Conservation (phyloP, 1,284 basidiomycete species). For the Garcileccinum viscosum region DNA sequence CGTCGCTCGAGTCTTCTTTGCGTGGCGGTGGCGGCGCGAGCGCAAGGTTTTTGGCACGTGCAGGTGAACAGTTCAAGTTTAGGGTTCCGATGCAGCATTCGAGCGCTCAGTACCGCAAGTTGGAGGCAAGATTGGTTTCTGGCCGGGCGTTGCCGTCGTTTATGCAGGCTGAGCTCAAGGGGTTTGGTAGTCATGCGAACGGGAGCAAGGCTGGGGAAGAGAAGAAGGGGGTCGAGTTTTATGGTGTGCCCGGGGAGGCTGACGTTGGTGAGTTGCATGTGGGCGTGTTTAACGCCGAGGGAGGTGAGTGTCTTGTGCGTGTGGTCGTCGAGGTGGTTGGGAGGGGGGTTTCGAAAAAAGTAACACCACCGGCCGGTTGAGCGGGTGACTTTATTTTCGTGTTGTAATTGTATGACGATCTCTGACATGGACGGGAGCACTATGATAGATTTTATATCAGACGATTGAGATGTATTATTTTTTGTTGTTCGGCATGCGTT, state of each 20-base stretch:
- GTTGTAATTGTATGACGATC: constrained; percentile 22
- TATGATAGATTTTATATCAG: constrained; percentile 15
- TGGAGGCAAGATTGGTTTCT: constrained; percentile 57
- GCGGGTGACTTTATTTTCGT: constrained; percentile 24
- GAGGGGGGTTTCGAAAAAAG: constrained; percentile 42
- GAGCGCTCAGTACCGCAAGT: constrained; percentile 35
- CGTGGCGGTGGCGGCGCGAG: constrained; percentile 35
- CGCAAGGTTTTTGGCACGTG: constrained; percentile 55
- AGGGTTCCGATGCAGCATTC: constrained; percentile 48
- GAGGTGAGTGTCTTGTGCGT: constrained; percentile 57
- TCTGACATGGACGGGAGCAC: constrained; percentile 12
- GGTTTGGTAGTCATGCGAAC: constrained; percentile 23
- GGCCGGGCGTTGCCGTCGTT: constrained; percentile 64
- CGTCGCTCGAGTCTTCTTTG: constrained; percentile 65
- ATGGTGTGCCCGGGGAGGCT: constrained; percentile 55
- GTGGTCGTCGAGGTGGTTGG: constrained; percentile 66
- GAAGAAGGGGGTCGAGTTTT: constrained; percentile 60
- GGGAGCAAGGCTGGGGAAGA: constrained; percentile 32
- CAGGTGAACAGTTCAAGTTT: constrained; percentile 68
- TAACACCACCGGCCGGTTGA: constrained; percentile 34
- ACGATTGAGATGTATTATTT: constrained; percentile 13
- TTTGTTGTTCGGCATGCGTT: constrained; percentile 29
- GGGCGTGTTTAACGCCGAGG: constrained; percentile 59
- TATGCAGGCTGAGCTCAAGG: constrained; percentile 58
- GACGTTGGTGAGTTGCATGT: constrained; percentile 65